Base-by-base conservation (phyloP, 768 basidiomycete genomes). In the Gloeostereum incarnatum region DNA sequence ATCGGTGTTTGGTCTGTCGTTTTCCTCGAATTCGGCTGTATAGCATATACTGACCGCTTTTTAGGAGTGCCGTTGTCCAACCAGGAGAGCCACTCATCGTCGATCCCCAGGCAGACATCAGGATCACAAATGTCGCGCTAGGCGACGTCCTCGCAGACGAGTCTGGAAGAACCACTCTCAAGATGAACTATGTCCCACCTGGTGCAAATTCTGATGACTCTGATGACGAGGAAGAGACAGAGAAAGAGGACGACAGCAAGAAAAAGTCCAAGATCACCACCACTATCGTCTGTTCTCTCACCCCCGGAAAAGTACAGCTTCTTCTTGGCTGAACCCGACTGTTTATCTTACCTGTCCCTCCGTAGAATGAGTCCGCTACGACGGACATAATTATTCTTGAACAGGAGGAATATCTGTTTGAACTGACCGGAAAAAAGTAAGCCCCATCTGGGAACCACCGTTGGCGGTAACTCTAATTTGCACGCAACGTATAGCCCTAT, bases 391-490 rank as follows among this genome's bases (percentile, higher is more conserved):
- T 80, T 25, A 71, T 94, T 38, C 72, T 78, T 43, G 70, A 73
- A 19, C 74, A 78, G 9, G 73, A 73, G 33, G 71, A 75, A 25
- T 81, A 81, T 51, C 54, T 69, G 38, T 76, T 93, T 53, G 73
- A 83, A 53, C 63, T 75, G 33, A 68, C 78, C 31, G 91, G 91
- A 41, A 82, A 87, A 63, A 96, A 96, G 86, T 89, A 47, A 45
- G 68, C 46, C 9, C 16, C 20, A 14, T 35, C 10, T 33, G n/a
- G n/a, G n/a, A n/a, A n/a, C n/a, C n/a, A n/a, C 36, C 14, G 25
- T 36, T 39, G 18, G 36, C 33, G 34, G 13, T 40, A 8, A 8
- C 9, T 34, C 22, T 21, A 11, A 13, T 31, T 22, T 30, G 14
- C 14, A 11, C 16, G 42, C 31, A 32, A 40, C 48, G 49, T 44